phyloP scores from a whole-genome alignment of 2,329 filamentous ascomycete species.

The Pseudopyricularia cyperi region DNA sequence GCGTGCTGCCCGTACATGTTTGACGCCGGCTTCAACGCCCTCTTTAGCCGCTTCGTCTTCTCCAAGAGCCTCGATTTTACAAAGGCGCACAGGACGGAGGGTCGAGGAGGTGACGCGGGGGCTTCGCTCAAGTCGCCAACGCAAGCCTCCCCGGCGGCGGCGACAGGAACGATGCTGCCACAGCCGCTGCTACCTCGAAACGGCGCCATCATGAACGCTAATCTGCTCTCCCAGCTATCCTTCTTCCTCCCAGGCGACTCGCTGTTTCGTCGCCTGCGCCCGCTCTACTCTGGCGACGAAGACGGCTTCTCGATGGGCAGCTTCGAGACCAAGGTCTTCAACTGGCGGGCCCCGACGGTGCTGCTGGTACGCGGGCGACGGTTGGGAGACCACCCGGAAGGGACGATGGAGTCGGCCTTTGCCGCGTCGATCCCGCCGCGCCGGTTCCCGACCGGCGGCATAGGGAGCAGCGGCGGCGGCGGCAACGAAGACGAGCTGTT shows the following conservation, averaged over 20 bases:
- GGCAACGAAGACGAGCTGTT: conserved; percentile 25
- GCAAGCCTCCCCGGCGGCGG: conserved; percentile 2
- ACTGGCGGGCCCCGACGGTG: conserved; percentile 64
- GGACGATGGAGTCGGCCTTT: conserved; percentile 42
- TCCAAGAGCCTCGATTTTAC: conserved; percentile 58
- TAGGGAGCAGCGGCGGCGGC: conserved; percentile 13
- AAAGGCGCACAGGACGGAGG: conserved; percentile 27
- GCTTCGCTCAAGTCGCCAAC: background rate
- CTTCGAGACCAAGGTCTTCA: conserved; percentile 63
- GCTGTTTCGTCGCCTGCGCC: conserved; percentile 52
- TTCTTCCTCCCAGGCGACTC: conserved; percentile 55
- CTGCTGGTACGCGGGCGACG: conserved; percentile 55
- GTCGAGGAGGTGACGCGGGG: conserved; percentile 1
- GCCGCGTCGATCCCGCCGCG: conserved; percentile 50
- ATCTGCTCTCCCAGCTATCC: conserved; percentile 54
- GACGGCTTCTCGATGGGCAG: conserved; percentile 68
- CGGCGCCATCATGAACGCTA: conserved; percentile 52
- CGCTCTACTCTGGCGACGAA: conserved; percentile 56
- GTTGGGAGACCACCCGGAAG: conserved; percentile 32
- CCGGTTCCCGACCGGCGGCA: conserved; percentile 41
- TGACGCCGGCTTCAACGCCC: conserved; percentile 43
- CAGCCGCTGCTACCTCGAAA: conserved; percentile 32
- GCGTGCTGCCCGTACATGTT: conserved; percentile 54
- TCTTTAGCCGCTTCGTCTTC: conserved; percentile 68
- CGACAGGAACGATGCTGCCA: conserved; percentile 14